Evolutionary conservation across 805 yeast genomes (phyloP).

Genomic region (Cyberlindnera xylosilytica): DNA sequence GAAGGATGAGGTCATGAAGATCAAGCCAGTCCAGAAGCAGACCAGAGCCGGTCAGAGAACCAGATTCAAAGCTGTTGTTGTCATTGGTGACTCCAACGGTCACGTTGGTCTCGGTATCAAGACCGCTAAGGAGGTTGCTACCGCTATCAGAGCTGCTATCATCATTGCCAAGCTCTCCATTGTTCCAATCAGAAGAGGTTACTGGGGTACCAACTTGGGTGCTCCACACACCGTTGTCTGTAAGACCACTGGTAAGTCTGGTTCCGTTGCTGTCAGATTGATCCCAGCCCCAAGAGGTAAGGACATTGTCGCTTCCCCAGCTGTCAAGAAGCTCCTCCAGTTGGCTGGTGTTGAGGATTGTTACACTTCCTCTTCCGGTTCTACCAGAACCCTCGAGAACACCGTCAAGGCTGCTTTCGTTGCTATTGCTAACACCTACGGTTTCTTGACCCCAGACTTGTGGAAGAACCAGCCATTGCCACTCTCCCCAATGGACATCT

Average conservation of each 20-base stretch:
- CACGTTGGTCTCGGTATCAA: conserved; percentile 99
- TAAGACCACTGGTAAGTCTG: conserved; percentile 99
- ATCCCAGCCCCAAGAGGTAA: conserved; percentile 99
- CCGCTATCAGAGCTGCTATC: conserved; percentile 99
- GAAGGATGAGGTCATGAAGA: conserved; percentile 99
- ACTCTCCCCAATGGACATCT: conserved; percentile 92
- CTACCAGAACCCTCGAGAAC: conserved; percentile 99
- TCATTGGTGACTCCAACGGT: conserved; percentile 99
- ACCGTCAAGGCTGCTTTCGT: conserved; percentile 99
- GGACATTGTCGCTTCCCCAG: conserved; percentile 99
- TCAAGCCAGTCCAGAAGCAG: conserved; percentile 99
- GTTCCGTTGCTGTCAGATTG: conserved; percentile 97
- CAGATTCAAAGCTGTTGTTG: conserved; percentile 99
- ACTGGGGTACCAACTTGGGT: conserved; percentile 99
- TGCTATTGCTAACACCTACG: conserved; percentile 99
- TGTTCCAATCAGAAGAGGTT: conserved; percentile 99
- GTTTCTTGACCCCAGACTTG: conserved; percentile 99
- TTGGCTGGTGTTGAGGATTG: conserved; percentile 99
- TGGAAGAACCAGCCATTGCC: conserved; percentile 86
- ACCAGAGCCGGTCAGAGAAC: conserved; percentile 99
- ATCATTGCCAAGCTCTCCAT: conserved; percentile 97
- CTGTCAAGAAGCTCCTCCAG: conserved; percentile 97
- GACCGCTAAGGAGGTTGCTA: conserved; percentile 99
- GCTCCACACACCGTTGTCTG: conserved; percentile 97
- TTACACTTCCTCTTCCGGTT: conserved; percentile 97